Conservation (phyloP, 2,329 filamentous ascomycete genomes). For the Sporothrix mexicana region DNA sequence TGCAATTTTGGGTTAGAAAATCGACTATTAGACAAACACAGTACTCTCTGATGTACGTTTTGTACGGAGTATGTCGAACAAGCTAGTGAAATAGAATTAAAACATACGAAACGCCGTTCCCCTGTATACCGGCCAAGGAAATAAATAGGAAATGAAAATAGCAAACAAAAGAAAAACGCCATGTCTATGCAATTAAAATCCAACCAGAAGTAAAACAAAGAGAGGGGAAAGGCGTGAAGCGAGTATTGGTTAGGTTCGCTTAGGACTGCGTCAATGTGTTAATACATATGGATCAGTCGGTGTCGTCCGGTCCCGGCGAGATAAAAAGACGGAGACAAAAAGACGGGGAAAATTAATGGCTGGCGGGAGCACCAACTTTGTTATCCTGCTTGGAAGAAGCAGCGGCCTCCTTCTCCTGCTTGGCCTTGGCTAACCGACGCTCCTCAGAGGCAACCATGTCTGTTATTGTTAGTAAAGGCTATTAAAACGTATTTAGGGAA, state of each 20-base stretch:
- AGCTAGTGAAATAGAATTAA: not conserved
- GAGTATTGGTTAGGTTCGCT: not conserved
- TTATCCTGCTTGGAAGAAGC: conserved; percentile 31
- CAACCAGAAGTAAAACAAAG: not conserved
- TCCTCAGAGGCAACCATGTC: conserved; percentile 87
- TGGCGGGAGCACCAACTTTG: conserved; percentile 36
- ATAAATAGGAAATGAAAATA: conserved; percentile 5
- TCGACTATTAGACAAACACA: not conserved
- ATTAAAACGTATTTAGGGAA: too few species aligned
- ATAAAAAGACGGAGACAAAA: not conserved
- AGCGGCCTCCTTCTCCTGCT: conserved; percentile 41
- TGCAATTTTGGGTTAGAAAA: conserved; percentile 16
- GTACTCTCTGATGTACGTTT: not conserved
- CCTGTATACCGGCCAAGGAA: conserved; percentile 14
- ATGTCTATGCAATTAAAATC: conserved; percentile 24
- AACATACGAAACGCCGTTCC: conserved; percentile 19
- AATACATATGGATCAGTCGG: not conserved
- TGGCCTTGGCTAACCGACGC: conserved; percentile 55
- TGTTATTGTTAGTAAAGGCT: too few species aligned
- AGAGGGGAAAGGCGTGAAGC: not conserved
- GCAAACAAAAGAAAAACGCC: conserved; percentile 29
- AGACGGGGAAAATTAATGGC: conserved; percentile 24
- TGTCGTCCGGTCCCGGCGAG: not conserved
- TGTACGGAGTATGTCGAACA: not conserved
- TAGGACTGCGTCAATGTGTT: conserved; percentile 20